Evolutionary conservation across 768 basidiomycete species (phyloP).

Genomic region (Rhodotorula diobovata): DNA sequence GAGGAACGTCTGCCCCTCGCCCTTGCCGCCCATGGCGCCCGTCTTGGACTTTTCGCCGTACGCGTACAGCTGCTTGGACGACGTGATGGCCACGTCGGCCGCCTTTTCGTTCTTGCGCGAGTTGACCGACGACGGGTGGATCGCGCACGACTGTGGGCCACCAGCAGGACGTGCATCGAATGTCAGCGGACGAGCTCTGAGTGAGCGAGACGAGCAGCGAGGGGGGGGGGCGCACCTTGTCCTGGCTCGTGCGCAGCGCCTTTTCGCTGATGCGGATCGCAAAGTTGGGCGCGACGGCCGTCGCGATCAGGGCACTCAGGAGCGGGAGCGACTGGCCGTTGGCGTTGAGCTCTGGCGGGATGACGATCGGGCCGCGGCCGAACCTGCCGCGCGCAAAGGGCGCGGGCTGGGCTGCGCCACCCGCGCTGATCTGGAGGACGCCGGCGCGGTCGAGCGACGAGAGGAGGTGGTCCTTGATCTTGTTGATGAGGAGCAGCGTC

Average conservation of each 20-base stretch:
- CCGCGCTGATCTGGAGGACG: constrained; percentile 73
- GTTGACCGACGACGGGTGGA: constrained; percentile 85
- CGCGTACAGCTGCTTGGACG: constrained; percentile 71
- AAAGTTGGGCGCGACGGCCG: constrained; percentile 85
- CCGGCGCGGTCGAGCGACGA: constrained; percentile 73
- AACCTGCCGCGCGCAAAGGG: constrained; percentile 20
- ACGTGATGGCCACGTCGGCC: constrained; percentile 45
- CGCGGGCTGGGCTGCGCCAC: constrained; percentile 50
- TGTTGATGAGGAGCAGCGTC: constrained; percentile 73
- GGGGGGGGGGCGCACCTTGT: constrained; percentile 62
- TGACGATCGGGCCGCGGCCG: constrained; percentile 37
- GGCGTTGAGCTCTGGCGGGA: constrained; percentile 65
- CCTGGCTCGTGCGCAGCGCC: constrained; percentile 65
- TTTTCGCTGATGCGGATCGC: constrained; percentile 68
- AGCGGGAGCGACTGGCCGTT: constrained; percentile 72
- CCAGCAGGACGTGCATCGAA: background rate
- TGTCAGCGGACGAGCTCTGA: too few relatives aligned
- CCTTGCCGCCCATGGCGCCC: constrained; percentile 34
- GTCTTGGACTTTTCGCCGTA: constrained; percentile 81
- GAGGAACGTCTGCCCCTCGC: constrained; percentile 58
- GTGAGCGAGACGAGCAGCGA: background rate
- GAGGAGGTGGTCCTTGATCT: constrained; percentile 71
- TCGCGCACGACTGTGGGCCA: constrained; percentile 59
- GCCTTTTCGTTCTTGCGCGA: constrained; percentile 56
- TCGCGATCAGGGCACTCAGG: constrained; percentile 73